These are phyloP conservation scores for Setaria italica DNA, from an alignment of 202 grass and related monocot species.

Conservation along the genomic window DNA sequence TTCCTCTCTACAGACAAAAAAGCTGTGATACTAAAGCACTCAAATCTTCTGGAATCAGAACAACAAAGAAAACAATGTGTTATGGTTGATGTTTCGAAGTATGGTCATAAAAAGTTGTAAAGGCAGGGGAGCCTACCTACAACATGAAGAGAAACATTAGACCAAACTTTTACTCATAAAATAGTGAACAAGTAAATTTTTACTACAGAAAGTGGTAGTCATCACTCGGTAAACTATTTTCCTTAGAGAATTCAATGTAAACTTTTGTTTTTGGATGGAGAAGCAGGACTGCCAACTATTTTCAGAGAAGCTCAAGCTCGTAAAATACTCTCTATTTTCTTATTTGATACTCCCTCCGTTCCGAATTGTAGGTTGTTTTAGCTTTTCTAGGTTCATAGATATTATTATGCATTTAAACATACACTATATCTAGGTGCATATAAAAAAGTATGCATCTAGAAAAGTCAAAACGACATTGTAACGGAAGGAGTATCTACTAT, in stretches of 20 bases:
- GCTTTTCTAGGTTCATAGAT: too few relatives aligned
- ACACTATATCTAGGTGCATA: too few relatives aligned
- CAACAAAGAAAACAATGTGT: neutral
- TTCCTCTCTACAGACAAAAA: conserved; percentile 16
- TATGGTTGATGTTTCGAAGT: neutral
- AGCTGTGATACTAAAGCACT: neutral
- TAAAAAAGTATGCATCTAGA: too few relatives aligned
- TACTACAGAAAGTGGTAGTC: neutral
- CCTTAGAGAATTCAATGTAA: neutral
- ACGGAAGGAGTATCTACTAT: too few relatives aligned
- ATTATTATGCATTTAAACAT: too few relatives aligned
- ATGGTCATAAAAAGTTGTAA: neutral
- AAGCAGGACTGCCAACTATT: neutral
- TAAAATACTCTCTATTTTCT: neutral
- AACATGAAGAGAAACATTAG: neutral
- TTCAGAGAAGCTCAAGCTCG: neutral
- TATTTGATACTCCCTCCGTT: neutral
- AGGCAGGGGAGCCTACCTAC: neutral
- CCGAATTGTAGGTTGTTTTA: too few relatives aligned
- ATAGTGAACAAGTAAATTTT: neutral
- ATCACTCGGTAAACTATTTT: neutral
- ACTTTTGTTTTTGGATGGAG: neutral
- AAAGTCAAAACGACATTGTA: too few relatives aligned
- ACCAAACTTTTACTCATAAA: neutral
- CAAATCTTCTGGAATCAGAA: conserved; percentile 8